Evolutionary conservation across 208 protist species (phyloP), one percentile per base, ranked within the genome.

Genomic region (Leishmania turanica): DNA sequence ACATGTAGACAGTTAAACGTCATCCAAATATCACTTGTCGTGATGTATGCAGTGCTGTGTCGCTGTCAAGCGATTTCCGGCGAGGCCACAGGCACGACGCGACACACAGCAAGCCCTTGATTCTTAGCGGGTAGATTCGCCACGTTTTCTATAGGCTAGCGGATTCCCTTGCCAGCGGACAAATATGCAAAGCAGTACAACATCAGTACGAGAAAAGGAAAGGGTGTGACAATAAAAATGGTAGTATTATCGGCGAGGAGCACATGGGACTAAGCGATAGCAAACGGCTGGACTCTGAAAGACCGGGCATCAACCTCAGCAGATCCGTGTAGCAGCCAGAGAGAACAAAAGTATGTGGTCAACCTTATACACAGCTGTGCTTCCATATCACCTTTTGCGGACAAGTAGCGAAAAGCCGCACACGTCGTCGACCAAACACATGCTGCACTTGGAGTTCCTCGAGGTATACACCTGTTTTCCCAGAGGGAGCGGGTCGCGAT

Each of bases 401-500:
- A 42, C 4, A 45, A 47, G 13, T 78, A 60, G 0, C 19, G 88
- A 91, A 69, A 85, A 86, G 4, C 92, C 91, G 70, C 96, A 97
- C 5, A 96, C 27, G 13, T 88, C 79, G 47, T 75, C 86, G 0
- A 92, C 78, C 31, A 62, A 45, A 76, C 93, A 98, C 37, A 83
- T 74, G 31, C 42, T 73, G 56, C 96, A 99, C 53, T 83, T 87
- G 8, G 94, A 95, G 65, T 79, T 79, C 34, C 75, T 34, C 34
- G 95, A 88, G 31, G 73, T 49, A 84, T 97, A 98, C 68, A 98
- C 83, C 3, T 90, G 95, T 87, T 99, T 97, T 17, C 97, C 98
- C 47, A 99, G 97, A 21, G 97, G 97, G 31, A 99, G 96, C 0
- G 99, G 68, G 42, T 98, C 54, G 45, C 88, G 69, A 81, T 99